Conservation (phyloP, 305 asterid species). For the Fraxinus xanthoxyloides region DNA sequence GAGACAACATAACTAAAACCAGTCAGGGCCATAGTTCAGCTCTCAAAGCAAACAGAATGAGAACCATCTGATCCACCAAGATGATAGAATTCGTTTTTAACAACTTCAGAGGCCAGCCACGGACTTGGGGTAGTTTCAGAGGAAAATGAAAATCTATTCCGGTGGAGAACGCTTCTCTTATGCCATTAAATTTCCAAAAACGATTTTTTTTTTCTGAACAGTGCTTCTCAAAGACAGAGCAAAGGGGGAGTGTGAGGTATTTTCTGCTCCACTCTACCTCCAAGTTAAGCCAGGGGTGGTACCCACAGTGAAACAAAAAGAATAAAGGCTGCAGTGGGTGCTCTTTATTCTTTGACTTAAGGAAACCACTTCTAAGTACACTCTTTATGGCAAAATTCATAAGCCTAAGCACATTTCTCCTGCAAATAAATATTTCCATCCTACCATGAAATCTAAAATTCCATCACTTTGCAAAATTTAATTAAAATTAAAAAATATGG, state of each 20-base stretch:
- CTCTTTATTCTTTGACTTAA: neutral
- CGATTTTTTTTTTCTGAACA: neutral
- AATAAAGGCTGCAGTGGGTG: neutral
- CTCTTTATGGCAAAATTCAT: neutral
- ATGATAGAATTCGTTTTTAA: neutral
- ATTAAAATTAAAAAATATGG: neutral
- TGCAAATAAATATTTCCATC: neutral
- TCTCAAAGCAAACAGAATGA: conserved; percentile 9
- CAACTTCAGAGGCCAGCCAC: neutral
- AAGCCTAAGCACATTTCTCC: neutral
- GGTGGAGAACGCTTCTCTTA: neutral
- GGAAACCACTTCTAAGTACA: neutral
- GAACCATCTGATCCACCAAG: conserved; percentile 21
- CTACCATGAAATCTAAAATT: neutral
- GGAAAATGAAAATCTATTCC: neutral
- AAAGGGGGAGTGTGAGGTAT: neutral
- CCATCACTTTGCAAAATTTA: neutral
- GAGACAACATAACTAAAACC: conserved; percentile 4
- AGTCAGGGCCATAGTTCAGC: neutral
- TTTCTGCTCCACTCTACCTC: neutral
- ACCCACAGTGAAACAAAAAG: neutral
- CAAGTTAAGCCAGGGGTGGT: neutral
- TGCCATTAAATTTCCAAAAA: neutral
- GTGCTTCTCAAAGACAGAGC: neutral
- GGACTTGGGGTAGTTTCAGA: neutral